Evolutionary conservation across 768 basidiomycete genomes (phyloP).

Genomic region (Psilocybe cyanescens): DNA sequence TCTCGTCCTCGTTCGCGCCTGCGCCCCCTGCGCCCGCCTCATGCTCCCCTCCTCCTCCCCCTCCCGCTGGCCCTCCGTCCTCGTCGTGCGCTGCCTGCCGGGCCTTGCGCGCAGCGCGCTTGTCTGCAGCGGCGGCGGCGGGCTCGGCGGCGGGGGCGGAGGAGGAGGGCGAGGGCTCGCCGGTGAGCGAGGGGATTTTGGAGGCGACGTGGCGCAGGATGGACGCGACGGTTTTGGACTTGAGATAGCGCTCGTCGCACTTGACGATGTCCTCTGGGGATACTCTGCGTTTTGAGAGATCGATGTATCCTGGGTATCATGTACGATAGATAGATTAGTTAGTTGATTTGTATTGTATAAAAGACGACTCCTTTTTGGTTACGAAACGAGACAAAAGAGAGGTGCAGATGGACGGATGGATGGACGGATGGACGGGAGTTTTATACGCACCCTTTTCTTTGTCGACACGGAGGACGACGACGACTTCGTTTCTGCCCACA

Average conservation of each 20-base stretch:
- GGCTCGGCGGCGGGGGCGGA: constrained; percentile 18
- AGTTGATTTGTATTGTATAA: background rate
- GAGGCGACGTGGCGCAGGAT: constrained; percentile 92
- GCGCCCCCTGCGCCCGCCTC: constrained; percentile 19
- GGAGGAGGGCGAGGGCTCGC: background rate
- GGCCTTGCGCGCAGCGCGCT: constrained; percentile 46
- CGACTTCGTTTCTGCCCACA: constrained; percentile 97
- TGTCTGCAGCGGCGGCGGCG: constrained; percentile 38
- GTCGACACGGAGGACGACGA: constrained; percentile 96
- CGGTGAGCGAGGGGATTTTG: constrained; percentile 61
- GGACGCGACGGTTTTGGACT: constrained; percentile 94
- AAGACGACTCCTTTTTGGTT: no score
- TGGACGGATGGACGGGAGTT: background rate
- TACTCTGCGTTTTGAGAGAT: constrained; percentile 97
- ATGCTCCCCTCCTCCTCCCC: constrained; percentile 37
- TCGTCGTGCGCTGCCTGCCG: constrained; percentile 48
- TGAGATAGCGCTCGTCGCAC: constrained; percentile 98
- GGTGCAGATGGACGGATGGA: background rate
- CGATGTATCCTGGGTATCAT: constrained; percentile 81
- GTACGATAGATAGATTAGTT: background rate
- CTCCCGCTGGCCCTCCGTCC: constrained; percentile 29
- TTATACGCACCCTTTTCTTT: constrained; percentile 88
- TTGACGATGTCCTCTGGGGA: constrained; percentile 98
- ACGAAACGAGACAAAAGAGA: background rate
- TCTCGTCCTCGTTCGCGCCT: constrained; percentile 71